Percentiles rank a stretch among this genome's conserved stretches.
Conservation (phyloP, 2,329 filamentous ascomycete genomes). For the Clarireedia sp. region DNA sequence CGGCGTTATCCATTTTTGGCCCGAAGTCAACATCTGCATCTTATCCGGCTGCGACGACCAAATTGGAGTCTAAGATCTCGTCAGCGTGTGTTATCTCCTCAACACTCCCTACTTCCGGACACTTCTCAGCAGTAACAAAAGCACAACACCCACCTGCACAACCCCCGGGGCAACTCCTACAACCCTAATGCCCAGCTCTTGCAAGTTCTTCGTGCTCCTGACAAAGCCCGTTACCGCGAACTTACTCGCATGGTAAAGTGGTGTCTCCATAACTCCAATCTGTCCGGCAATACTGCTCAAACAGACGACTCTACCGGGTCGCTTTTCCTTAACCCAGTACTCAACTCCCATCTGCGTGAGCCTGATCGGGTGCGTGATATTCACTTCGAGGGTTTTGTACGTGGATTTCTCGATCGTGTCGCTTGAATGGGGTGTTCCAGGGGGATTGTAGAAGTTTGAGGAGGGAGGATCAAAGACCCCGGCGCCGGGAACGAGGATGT, state of each 20-base stretch:
- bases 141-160: constrained; percentile 22
- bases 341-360: constrained; percentile 41
- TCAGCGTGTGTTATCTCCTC: not conserved
- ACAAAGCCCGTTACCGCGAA: constrained; percentile 6
- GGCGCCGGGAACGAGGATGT: constrained; percentile 38
- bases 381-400: constrained; percentile 40
- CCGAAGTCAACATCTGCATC: not conserved
- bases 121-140: too few relatives aligned
- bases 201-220: constrained; percentile 19
- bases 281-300: constrained; percentile 41
- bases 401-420: constrained; percentile 31
- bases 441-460: constrained; percentile 40
- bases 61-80: not conserved
- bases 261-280: constrained; percentile 29
- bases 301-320: constrained; percentile 29
- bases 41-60: not conserved
- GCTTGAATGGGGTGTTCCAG: constrained; percentile 25
- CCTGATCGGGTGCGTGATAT: constrained; percentile 43
- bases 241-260: constrained; percentile 26
- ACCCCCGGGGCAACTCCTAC: constrained; percentile 37
- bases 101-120: not conserved
- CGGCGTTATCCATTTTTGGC: constrained; percentile 31
- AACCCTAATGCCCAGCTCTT: constrained; percentile 34
- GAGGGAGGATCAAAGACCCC: constrained; percentile 38
- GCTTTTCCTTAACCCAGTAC: constrained; percentile 28